Conservation (phyloP, 2,329 filamentous ascomycete genomes). For the Aspergillus pseudoterreus region DNA sequence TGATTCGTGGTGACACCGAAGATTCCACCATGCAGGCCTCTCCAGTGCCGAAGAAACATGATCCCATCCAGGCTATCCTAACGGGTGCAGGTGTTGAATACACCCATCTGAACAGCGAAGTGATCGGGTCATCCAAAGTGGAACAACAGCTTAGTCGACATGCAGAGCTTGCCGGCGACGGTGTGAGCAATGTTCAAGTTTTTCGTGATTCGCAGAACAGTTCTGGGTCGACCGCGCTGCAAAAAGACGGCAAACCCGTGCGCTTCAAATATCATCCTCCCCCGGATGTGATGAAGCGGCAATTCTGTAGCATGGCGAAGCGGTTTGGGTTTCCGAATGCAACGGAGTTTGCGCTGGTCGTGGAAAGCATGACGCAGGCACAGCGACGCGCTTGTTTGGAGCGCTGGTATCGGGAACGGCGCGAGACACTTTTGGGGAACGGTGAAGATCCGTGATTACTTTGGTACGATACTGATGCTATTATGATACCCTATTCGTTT, state of each 20-base stretch:
- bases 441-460: not conserved
- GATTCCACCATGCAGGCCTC: slow-evolving; percentile 13
- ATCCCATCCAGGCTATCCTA: slow-evolving; percentile 85
- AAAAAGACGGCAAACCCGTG: slow-evolving; percentile 42
- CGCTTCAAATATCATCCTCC: slow-evolving; percentile 69
- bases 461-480: not conserved
- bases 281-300: slow-evolving; percentile 67
- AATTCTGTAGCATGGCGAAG: slow-evolving; percentile 87
- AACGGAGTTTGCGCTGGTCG: slow-evolving; percentile 81
- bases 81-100: slow-evolving; percentile 87
- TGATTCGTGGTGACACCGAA: slow-evolving; percentile 48
- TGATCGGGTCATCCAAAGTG: slow-evolving; percentile 87
- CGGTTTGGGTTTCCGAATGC: slow-evolving; percentile 72
- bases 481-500: not conserved
- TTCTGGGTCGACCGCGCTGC: slow-evolving; percentile 10
- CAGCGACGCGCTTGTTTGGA: slow-evolving; percentile 75
- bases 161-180: slow-evolving; percentile 53
- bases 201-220: slow-evolving; percentile 24
- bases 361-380: slow-evolving; percentile 86
- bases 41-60: slow-evolving; percentile 49
- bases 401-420: slow-evolving; percentile 69
- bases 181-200: slow-evolving; percentile 31
- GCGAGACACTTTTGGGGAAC: slow-evolving; percentile 41
- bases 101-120: slow-evolving; percentile 93
- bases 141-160: slow-evolving; percentile 77